phyloP scores from a whole-genome alignment of 2,329 filamentous ascomycete species.

The Dryadomyces quercus-mongolicae region DNA sequence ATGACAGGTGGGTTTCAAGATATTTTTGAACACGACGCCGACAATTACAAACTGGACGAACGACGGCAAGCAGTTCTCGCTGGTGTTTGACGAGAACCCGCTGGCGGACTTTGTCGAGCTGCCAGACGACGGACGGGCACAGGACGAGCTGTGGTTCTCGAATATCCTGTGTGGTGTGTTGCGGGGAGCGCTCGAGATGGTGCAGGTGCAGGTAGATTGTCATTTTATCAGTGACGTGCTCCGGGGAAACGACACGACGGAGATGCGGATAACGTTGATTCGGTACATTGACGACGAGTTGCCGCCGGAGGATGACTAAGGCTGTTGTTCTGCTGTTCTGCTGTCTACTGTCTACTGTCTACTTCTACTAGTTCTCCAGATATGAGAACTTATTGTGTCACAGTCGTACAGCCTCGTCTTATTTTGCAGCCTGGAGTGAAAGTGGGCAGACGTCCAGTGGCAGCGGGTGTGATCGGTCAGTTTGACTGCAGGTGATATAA shows the following conservation, averaged over 20 bases:
- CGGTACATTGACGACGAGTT: constrained; percentile 96
- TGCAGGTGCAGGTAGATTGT: constrained; percentile 97
- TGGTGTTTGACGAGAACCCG: constrained; percentile 95
- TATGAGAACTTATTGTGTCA: too few species aligned
- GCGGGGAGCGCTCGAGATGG: constrained; percentile 89
- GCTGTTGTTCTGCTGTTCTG: too few species aligned
- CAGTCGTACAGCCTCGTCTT: not conserved
- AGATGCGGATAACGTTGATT: constrained; percentile 88
- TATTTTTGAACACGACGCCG: constrained; percentile 94
- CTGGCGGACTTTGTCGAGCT: constrained; percentile 95
- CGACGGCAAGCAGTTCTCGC: constrained; percentile 91
- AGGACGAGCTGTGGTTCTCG: constrained; percentile 97
- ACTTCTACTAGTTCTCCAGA: too few species aligned
- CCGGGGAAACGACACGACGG: constrained; percentile 87
- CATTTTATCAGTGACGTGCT: constrained; percentile 93
- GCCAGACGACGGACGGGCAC: constrained; percentile 86
- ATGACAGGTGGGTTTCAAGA: constrained; percentile 89
- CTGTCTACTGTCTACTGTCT: too few species aligned
- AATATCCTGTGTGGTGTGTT: constrained; percentile 94
- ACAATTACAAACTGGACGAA: constrained; percentile 90
- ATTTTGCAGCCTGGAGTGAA: not conserved
- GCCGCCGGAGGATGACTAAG: constrained; percentile 86
- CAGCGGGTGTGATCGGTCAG: not conserved
- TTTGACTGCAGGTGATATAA: not conserved
- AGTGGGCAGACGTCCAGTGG: not conserved